phyloP scores from a whole-genome alignment of 805 yeast species.

The Candida lessepsii region DNA sequence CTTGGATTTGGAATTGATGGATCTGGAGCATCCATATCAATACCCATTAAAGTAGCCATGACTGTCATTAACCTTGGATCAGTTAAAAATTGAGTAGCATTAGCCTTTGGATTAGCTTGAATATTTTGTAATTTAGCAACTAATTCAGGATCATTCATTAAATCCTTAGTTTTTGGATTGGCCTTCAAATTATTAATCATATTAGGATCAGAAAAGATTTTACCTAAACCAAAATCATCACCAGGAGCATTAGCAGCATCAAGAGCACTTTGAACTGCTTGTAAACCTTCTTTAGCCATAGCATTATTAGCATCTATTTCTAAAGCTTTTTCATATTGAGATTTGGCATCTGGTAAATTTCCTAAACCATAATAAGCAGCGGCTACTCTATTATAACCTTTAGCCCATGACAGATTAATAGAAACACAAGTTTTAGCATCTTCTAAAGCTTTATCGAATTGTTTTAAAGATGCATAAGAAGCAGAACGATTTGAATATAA shows the following conservation, averaged over 20 bases:
- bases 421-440: slow-evolving; percentile 85
- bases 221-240: slow-evolving; percentile 75
- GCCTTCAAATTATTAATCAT: slow-evolving; percentile 69
- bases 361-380: slow-evolving; percentile 92
- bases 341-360: slow-evolving; percentile 70
- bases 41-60: slow-evolving; percentile 81
- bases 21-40: slow-evolving; percentile 57
- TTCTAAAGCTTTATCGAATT: slow-evolving; percentile 69
- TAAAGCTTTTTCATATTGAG: slow-evolving; percentile 72
- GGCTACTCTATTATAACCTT: slow-evolving; percentile 91
- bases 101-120: slow-evolving; percentile 71
- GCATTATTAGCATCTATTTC: slow-evolving; percentile 78
- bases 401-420: slow-evolving; percentile 87
- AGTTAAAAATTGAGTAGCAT: slow-evolving; percentile 64
- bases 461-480: slow-evolving; percentile 73
- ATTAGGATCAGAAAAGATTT: slow-evolving; percentile 78
- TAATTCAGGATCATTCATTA: slow-evolving; percentile 84
- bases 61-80: slow-evolving; percentile 89
- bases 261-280: slow-evolving; percentile 64
- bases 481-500: slow-evolving; percentile 94
- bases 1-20: slow-evolving; percentile 16
- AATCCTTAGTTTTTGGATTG: slow-evolving; percentile 84
- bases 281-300: slow-evolving; percentile 82
- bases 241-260: slow-evolving; percentile 47
- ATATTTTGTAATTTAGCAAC: slow-evolving; percentile 64